A percentile compares a stretch with the other conserved stretches of the same genome.
Conservation (phyloP, 2,329 filamentous ascomycete genomes). For the Rosellinia necatrix region DNA sequence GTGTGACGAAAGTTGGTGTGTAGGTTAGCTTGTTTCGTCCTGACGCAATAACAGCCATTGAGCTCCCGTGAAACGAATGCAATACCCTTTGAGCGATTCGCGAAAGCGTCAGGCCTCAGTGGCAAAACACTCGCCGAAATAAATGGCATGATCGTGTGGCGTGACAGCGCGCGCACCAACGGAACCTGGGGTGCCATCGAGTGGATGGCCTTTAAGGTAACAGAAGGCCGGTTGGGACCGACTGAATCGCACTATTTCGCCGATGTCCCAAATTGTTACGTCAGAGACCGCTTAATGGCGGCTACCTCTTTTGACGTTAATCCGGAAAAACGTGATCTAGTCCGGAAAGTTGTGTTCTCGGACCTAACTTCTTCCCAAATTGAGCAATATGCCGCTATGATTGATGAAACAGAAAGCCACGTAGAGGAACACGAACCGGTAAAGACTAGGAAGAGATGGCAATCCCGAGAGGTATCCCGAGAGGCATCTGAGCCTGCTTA, state of each 20-base stretch:
- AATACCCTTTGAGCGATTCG: not conserved
- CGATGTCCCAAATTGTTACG: conserved; percentile 8
- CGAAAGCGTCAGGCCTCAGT: not conserved
- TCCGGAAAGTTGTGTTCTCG: conserved; percentile 5
- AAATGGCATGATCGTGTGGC: conserved; percentile 1
- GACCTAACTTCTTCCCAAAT: conserved; percentile 7
- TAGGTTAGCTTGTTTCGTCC: not conserved
- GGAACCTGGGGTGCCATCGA: conserved; percentile 2
- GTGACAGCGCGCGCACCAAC: conserved; percentile 6
- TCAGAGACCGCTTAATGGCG: conserved; percentile 14
- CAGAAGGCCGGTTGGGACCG: conserved; percentile 4
- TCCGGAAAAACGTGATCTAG: not conserved
- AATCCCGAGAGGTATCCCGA: not conserved
- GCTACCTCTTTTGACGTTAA: not conserved
- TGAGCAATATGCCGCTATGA: conserved; percentile 1
- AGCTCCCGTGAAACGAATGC: not conserved
- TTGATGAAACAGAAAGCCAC: not conserved
- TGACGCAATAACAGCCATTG: not conserved
- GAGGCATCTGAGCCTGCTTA: not conserved
- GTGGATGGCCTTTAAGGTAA: not conserved
- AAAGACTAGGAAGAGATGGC: not conserved
- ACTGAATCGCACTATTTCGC: not conserved
- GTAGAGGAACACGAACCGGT: not conserved
- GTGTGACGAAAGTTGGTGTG: not conserved
- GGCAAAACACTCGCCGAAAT: conserved; percentile 1